Conservation (phyloP, 2,329 filamentous ascomycete genomes). For the Pezicula neosporulosa region DNA sequence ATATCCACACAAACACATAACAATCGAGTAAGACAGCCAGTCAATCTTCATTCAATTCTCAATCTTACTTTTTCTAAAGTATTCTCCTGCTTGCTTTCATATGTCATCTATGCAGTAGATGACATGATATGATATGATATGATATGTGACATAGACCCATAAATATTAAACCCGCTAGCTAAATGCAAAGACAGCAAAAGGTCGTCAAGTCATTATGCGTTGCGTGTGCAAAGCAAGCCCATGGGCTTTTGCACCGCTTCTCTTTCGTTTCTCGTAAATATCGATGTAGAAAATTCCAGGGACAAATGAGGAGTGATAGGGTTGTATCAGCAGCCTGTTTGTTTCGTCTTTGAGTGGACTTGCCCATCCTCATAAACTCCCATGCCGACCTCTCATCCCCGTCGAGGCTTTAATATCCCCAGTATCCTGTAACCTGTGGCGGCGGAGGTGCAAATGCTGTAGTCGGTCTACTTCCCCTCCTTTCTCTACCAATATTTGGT, state of each 20-base stretch:
- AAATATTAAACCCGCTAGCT: not conserved
- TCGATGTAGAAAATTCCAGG: no score
- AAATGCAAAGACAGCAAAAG: slow-evolving; percentile 1
- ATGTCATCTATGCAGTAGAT: not conserved
- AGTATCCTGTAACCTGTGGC: not conserved
- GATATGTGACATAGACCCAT: no score
- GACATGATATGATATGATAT: no score
- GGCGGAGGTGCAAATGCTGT: slow-evolving; percentile 3
- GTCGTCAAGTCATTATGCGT: not conserved
- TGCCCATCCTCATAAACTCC: no score
- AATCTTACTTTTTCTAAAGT: no score
- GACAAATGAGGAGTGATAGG: no score
- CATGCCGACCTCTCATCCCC: not conserved
- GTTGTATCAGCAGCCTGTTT: no score
- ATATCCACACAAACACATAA: no score
- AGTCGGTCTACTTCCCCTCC: not conserved
- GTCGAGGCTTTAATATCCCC: not conserved
- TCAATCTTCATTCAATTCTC: not conserved
- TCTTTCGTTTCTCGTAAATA: no score
- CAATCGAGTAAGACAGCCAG: not conserved
- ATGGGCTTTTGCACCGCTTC: no score
- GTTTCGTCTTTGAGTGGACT: no score
- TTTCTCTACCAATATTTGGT: not conserved
- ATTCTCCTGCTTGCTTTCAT: not conserved
- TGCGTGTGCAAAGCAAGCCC: no score